phyloP scores from a whole-genome alignment of 2,329 filamentous ascomycete genomes.

The Oidium heveae region DNA sequence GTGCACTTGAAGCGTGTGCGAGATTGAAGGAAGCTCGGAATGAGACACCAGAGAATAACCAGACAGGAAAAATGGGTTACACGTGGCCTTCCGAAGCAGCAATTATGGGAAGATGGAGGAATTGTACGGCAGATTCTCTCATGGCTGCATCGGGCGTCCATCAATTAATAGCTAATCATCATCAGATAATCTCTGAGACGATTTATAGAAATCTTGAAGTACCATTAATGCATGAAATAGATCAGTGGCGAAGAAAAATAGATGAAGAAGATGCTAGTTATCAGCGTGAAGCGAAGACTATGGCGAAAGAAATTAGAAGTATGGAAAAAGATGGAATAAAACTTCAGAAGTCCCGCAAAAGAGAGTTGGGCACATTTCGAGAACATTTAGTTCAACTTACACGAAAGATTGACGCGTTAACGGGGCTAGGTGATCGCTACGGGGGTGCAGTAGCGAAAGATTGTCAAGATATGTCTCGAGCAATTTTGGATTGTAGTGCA shows the following conservation, averaged over 20 bases:
- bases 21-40: constrained; percentile 40
- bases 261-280: constrained; percentile 40
- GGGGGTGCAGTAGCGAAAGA: constrained; percentile 33
- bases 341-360: constrained; percentile 29
- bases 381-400: constrained; percentile 39
- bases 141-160: constrained; percentile 38
- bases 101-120: constrained; percentile 22
- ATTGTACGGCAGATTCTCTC: constrained; percentile 37
- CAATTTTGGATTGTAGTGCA: constrained; percentile 38
- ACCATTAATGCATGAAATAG: constrained; percentile 41
- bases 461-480: constrained; percentile 35
- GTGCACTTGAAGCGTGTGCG: constrained; percentile 40
- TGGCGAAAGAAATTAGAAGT: constrained; percentile 33
- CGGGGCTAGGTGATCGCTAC: constrained; percentile 32
- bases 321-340: constrained; percentile 40
- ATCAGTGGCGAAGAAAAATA: constrained; percentile 35
- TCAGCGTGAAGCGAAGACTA: constrained; percentile 25
- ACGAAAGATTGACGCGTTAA: constrained; percentile 33
- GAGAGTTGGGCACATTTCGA: constrained; percentile 35
- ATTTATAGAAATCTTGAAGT: constrained; percentile 45
- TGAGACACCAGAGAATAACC: constrained; percentile 22
- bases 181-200: constrained; percentile 43
- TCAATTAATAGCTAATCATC: constrained; percentile 42
- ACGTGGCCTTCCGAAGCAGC: constrained; percentile 1
- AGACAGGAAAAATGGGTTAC: constrained; percentile 4